Evolutionary conservation across 2,329 filamentous ascomycete genomes (phyloP), one percentile per base, ranked within the genome.

Genomic region (Mycocentrospora acerina): DNA sequence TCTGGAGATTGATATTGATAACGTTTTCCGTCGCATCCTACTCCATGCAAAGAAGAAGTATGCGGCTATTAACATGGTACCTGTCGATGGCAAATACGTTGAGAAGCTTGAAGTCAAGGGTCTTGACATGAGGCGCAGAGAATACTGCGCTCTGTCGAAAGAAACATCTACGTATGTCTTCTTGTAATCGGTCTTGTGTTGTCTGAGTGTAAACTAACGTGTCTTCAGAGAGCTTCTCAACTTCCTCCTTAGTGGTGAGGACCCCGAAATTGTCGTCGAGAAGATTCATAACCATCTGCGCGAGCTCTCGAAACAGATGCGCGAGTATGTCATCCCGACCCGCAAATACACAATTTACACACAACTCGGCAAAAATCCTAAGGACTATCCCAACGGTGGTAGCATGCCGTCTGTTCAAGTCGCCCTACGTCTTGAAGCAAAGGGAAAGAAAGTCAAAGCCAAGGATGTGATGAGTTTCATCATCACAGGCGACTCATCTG

Each of bases 1-100:
- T 35, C 78, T 98, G 11, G 94, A 98, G 66, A 98, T 98, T 50
- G 93, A 98, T 60, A 95, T 98, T 52, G 93, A 98, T 69, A 96
- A 97, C 59, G 80, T 97, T 45, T 98, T 98, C 77, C 82, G 91
- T 30, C 85, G 93, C 22, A 86, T 98, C 39, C 73, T 98, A 26
- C 77, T 98, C 11, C 93, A 97, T 62, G 91, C 93, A 19, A 98
- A 98, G 79, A 98, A 98, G 77, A 98, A 98, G 75, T 98, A 98
- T 68, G 93, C 93, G 7, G 93, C 93, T 27, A 87, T 98, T 68
- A 97, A 95, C 65, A 82, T 97, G 66, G 82, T 93, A 6, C 88
- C 96, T 58, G 78, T 87, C 15, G 86, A 94, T 57, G 90, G 90
- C 55, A 94, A 91, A 65, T 95, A 85, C 61, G 77, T 91, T 29